Evolutionary conservation across 345 rosid species (phyloP).

Genomic region (Eucalyptus marginata): DNA sequence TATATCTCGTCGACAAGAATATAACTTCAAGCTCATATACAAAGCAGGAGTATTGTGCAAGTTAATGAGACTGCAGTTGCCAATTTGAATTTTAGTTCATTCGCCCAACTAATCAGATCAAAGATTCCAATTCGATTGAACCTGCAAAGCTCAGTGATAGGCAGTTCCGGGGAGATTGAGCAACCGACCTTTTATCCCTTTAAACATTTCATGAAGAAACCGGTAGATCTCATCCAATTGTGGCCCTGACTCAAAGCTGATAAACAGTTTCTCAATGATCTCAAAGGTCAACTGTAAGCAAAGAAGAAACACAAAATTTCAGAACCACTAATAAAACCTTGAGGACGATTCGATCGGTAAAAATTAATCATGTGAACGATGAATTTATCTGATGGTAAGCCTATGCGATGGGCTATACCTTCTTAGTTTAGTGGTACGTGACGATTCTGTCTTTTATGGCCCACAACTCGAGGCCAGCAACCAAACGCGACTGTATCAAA

Average conservation of each 20-base stretch:
- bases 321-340: background rate
- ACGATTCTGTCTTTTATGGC: conserved; percentile 3
- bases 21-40: no score
- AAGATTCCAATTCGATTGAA: background rate
- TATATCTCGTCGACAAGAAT: no score
- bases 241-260: conserved; percentile 24
- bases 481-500: conserved; percentile 5
- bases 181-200: conserved; percentile 23
- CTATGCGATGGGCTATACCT: background rate
- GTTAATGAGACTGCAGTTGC: no score
- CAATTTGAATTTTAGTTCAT: no score
- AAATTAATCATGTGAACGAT: background rate
- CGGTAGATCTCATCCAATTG: background rate
- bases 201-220: background rate
- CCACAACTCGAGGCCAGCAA: conserved; percentile 19
- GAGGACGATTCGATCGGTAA: background rate
- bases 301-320: background rate
- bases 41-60: background rate
- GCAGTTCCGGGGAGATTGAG: conserved; percentile 29
- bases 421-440: conserved; percentile 1
- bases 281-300: conserved; percentile 16
- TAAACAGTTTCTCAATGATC: conserved; percentile 19
- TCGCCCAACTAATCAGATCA: background rate
- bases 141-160: conserved; percentile 13
- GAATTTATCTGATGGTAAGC: background rate